A percentile compares a stretch with the other conserved stretches of the same genome.
Evolutionary conservation across 1,139 yeast species (phyloP).

Genomic region (Saccharomyces hybrid): DNA sequence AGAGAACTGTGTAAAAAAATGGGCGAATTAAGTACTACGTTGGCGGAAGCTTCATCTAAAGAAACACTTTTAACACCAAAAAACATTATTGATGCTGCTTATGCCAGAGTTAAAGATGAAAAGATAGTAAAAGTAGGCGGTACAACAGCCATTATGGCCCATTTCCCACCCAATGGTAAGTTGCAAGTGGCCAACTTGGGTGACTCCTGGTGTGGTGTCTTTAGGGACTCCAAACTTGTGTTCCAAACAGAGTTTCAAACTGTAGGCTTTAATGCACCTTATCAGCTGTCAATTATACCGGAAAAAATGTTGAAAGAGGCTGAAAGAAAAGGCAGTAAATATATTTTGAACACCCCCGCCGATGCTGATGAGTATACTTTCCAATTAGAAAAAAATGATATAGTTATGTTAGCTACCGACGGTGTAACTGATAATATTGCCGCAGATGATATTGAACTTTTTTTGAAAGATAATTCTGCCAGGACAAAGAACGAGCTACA

Average conservation of each 20-base stretch:
- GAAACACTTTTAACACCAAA: constrained; percentile 37
- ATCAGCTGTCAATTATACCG: constrained; percentile 83
- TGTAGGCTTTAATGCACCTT: constrained; percentile 86
- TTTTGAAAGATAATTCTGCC: constrained; percentile 40
- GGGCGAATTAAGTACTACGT: constrained; percentile 22
- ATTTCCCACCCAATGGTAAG: constrained; percentile 48
- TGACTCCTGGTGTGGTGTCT: constrained; percentile 90
- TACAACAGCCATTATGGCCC: constrained; percentile 88
- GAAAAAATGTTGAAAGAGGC: constrained; percentile 49
- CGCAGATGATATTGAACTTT: constrained; percentile 62
- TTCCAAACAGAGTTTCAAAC: constrained; percentile 71
- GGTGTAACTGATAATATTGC: constrained; percentile 86
- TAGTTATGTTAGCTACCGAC: constrained; percentile 83
- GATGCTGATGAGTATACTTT: constrained; percentile 41
- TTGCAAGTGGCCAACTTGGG: constrained; percentile 76
- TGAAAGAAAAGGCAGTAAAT: constrained; percentile 48
- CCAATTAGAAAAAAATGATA: constrained; percentile 55
- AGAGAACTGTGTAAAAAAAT: constrained; percentile 54
- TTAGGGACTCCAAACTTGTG: constrained; percentile 56
- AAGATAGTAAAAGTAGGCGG: constrained; percentile 81
- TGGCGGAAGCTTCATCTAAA: constrained; percentile 6
- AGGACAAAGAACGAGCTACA: constrained; percentile 33
- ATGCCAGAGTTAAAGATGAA: constrained; percentile 42
- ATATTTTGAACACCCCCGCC: constrained; percentile 46
- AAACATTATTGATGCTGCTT: constrained; percentile 49